These are phyloP conservation scores for Phyllosticta paracitricarpa DNA, from an alignment of 2,329 filamentous ascomycete species.

Conservation along the genomic window DNA sequence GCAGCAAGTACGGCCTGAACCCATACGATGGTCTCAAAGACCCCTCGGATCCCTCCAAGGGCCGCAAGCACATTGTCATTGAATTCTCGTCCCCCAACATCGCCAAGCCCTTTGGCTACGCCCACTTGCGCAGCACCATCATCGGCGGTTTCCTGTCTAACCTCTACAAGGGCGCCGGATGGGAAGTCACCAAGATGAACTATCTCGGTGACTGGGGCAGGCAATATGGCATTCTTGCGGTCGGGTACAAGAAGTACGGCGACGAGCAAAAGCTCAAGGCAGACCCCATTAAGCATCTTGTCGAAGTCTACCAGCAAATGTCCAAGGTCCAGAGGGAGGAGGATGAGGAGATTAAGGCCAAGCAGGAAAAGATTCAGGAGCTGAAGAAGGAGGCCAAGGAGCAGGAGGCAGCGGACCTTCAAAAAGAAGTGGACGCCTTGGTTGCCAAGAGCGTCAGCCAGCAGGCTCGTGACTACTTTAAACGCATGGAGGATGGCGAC, in stretches of 20 bases:
- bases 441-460: constrained; percentile 48
- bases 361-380: constrained; percentile 26
- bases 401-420: constrained; percentile 5
- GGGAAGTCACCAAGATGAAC: constrained; percentile 62
- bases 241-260: constrained; percentile 67
- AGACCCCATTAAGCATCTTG: constrained; percentile 74
- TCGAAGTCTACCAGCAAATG: constrained; percentile 72
- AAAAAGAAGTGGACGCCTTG: constrained; percentile 25
- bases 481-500: constrained; percentile 57
- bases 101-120: constrained; percentile 70
- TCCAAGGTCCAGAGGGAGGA: constrained; percentile 53
- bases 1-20: constrained; percentile 54
- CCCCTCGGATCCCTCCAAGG: constrained; percentile 48
- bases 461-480: constrained; percentile 62
- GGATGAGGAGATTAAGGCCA: constrained; percentile 53
- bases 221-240: constrained; percentile 59
- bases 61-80: constrained; percentile 59
- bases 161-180: constrained; percentile 57
- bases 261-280: constrained; percentile 58
- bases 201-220: constrained; percentile 75
- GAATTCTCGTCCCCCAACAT: constrained; percentile 84
- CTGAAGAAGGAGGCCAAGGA: constrained; percentile 26
- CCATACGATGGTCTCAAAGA: constrained; percentile 50
- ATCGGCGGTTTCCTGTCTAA: constrained; percentile 65
- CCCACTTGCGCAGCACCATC: constrained; percentile 66